A percentile compares a stretch with the other conserved stretches of the same genome.
These are phyloP conservation scores for Haplosporangium gracile DNA, from an alignment of 192 early-diverging fungal species.

Conservation along the genomic window DNA sequence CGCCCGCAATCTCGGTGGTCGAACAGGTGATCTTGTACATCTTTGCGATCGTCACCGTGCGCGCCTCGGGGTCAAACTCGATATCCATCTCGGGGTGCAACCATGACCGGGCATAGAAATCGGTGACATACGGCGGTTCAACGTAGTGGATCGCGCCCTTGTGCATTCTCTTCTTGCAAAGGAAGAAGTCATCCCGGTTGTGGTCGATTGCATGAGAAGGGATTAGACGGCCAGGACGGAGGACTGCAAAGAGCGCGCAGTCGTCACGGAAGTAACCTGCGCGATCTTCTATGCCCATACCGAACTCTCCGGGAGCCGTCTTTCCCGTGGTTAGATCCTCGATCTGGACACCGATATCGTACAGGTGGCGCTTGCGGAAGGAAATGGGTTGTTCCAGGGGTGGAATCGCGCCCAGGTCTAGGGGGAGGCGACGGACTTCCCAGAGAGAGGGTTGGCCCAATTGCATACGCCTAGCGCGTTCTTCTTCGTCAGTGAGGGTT, in stretches of 20 bases:
- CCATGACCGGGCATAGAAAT: slow-evolving; percentile 47
- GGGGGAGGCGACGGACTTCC: slow-evolving; percentile 42
- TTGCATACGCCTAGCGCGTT: slow-evolving; percentile 32
- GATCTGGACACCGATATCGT: slow-evolving; percentile 37
- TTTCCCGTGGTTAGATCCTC: slow-evolving; percentile 30
- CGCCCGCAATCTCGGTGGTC: slow-evolving; percentile 19
- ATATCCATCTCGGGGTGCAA: slow-evolving; percentile 43
- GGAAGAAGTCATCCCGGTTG: slow-evolving; percentile 38
- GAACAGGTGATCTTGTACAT: slow-evolving; percentile 48
- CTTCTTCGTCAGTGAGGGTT: slow-evolving; percentile 30
- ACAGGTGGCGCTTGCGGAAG: slow-evolving; percentile 37
- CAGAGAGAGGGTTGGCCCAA: slow-evolving; percentile 37
- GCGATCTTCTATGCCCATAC: slow-evolving; percentile 49
- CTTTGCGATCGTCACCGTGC: slow-evolving; percentile 24
- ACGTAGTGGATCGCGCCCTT: slow-evolving; percentile 33
- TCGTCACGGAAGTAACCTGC: slow-evolving; percentile 32
- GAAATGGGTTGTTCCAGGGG: slow-evolving; percentile 47
- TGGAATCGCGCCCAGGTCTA: slow-evolving; percentile 36
- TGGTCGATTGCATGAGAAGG: slow-evolving; percentile 31
- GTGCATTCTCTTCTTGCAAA: slow-evolving; percentile 28
- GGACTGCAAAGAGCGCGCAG: slow-evolving; percentile 38
- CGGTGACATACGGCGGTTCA: slow-evolving; percentile 38
- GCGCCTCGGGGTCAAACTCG: slow-evolving; percentile 23
- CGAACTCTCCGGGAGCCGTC: slow-evolving; percentile 35
- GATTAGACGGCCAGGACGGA: slow-evolving; percentile 27